Conservation (phyloP, 768 basidiomycete species). For the Mycena olivaceomarginata region DNA sequence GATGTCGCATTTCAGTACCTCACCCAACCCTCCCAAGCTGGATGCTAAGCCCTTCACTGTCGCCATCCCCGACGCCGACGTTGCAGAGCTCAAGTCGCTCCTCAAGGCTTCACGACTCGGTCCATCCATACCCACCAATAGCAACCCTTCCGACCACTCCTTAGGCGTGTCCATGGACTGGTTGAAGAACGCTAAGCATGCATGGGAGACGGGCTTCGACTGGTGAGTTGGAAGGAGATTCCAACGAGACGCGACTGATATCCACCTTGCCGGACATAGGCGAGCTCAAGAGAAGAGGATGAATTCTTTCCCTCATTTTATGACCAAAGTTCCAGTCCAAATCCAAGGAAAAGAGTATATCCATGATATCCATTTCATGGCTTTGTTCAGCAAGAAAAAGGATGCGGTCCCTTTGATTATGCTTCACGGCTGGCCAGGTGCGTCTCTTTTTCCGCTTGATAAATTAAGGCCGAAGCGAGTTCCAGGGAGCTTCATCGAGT, state of each 20-base stretch:
- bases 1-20: slow-evolving; percentile 28
- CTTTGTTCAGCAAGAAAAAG: slow-evolving; percentile 32
- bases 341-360: slow-evolving; percentile 33
- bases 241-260: slow-evolving; percentile 32
- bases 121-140: slow-evolving; percentile 26
- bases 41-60: slow-evolving; percentile 27
- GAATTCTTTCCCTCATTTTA: slow-evolving; percentile 32
- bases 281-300: slow-evolving; percentile 31
- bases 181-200: slow-evolving; percentile 30
- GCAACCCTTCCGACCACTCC: slow-evolving; percentile 31
- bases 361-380: slow-evolving; percentile 32
- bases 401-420: slow-evolving; percentile 28
- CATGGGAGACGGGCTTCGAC: slow-evolving; percentile 33
- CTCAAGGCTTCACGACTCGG: slow-evolving; percentile 33
- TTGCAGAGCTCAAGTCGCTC: slow-evolving; percentile 27
- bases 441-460: slow-evolving; percentile 24
- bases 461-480: slow-evolving; percentile 21
- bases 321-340: slow-evolving; percentile 27
- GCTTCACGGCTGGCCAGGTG: slow-evolving; percentile 32
- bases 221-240: slow-evolving; percentile 25
- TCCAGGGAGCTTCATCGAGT: slow-evolving; percentile 33
- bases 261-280: slow-evolving; percentile 23
- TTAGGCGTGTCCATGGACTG: slow-evolving; percentile 30
- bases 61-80: slow-evolving; percentile 27
- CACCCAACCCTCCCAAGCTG: slow-evolving; percentile 28